Percentiles rank a stretch among this genome's conserved stretches.
Evolutionary conservation across 192 early-diverging fungal species (phyloP).

Genomic region (Podila horticola): DNA sequence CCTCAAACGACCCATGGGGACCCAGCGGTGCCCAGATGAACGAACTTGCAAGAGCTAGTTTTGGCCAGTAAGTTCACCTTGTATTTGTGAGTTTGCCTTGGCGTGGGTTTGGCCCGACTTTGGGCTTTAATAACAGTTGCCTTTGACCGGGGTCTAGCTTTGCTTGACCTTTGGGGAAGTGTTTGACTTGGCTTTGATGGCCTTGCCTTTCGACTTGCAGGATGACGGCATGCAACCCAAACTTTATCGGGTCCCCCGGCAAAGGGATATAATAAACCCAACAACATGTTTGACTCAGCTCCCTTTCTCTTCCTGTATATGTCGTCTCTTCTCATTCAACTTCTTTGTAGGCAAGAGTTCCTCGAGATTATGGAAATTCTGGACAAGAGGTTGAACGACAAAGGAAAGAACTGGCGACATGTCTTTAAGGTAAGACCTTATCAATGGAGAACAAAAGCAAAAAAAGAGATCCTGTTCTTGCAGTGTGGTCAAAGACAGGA

Average conservation of each 20-base stretch:
- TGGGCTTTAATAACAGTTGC: no score
- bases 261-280: neutral
- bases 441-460: neutral
- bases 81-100: neutral
- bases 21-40: constrained; percentile 82
- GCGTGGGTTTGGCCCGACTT: neutral
- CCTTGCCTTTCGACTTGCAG: no score
- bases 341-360: constrained; percentile 79
- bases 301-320: neutral
- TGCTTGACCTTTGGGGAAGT: no score
- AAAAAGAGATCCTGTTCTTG: neutral
- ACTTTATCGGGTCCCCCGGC: no score
- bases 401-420: constrained; percentile 98
- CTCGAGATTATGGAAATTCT: constrained; percentile 98
- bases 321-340: neutral
- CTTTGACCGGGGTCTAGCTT: no score
- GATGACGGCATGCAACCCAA: no score
- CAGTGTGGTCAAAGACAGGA: no score
- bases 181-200: no score
- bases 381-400: constrained; percentile 96
- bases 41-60: constrained; percentile 86
- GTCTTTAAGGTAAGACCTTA: constrained; percentile 88
- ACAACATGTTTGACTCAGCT: constrained; percentile 2
- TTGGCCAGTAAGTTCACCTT: constrained; percentile 77
- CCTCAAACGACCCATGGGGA: constrained; percentile 81